A percentile compares a stretch with the other conserved stretches of the same genome.
These are phyloP conservation scores for Mesotaenium endlicherianum DNA, from an alignment of 139 green algal species.

Conservation along the genomic window DNA sequence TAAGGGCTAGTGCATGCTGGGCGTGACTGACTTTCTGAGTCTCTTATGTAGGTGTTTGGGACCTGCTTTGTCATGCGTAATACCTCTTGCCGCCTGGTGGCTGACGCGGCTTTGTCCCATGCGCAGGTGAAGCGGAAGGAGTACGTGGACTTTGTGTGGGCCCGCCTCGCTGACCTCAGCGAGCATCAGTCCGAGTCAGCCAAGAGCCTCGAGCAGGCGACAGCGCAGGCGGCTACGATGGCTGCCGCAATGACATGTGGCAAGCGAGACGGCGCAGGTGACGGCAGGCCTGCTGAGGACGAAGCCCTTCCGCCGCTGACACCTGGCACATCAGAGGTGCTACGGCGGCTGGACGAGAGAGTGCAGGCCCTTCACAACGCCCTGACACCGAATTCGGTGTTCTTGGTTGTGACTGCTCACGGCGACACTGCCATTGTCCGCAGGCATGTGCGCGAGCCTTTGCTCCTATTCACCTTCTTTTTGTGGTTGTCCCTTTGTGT, in stretches of 20 bases:
- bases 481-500: not conserved
- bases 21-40: no score
- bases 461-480: not conserved
- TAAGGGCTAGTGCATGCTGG: no score
- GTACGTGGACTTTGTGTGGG: conserved; percentile 42
- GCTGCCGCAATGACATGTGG: not conserved
- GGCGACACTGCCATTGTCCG: conserved; percentile 43
- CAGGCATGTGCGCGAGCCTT: not conserved
- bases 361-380: conserved; percentile 25
- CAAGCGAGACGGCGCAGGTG: not conserved
- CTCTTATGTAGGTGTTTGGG: not conserved
- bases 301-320: not conserved
- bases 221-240: not conserved
- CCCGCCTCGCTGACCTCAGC: conserved; percentile 23
- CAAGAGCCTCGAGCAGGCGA: not conserved
- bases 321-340: not conserved
- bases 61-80: not conserved
- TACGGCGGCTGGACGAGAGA: conserved; percentile 25
- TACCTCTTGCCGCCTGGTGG: no score
- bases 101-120: no score
- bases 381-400: conserved; percentile 42
- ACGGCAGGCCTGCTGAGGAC: not conserved
- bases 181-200: not conserved
- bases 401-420: conserved; percentile 42
- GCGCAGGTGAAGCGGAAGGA: no score